Conservation (phyloP, 768 basidiomycete genomes). For the Sporobolomyces pararoseus region DNA sequence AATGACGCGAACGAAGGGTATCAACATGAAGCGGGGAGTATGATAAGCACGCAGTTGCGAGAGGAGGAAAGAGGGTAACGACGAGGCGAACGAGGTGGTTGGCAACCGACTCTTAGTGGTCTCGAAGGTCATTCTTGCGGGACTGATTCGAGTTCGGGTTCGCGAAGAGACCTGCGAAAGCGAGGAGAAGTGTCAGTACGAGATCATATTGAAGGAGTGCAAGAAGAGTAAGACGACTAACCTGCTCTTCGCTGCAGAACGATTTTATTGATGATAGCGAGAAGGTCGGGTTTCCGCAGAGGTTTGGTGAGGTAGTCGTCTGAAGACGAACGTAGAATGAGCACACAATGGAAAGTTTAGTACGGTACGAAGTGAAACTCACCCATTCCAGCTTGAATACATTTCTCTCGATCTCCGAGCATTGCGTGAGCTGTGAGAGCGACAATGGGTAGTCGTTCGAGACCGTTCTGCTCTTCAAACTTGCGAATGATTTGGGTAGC, state of each 20-base stretch:
- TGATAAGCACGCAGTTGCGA: background rate
- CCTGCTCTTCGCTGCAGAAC: conserved; percentile 13
- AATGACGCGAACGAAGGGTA: background rate
- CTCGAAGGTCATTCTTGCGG: conserved; percentile 14
- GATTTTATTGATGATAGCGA: conserved; percentile 43
- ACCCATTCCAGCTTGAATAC: conserved; percentile 68
- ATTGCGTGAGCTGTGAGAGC: conserved; percentile 97
- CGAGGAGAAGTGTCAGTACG: conserved; percentile 28
- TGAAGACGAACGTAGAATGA: conserved; percentile 1
- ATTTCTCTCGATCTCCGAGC: conserved; percentile 80
- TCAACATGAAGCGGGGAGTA: background rate
- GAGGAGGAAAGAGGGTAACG: background rate
- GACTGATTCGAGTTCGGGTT: conserved; percentile 28
- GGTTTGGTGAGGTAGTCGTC: conserved; percentile 49
- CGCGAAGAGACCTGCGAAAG: conserved; percentile 20
- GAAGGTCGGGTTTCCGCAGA: conserved; percentile 46
- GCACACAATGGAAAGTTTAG: too few species aligned
- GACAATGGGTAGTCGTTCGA: conserved; percentile 80
- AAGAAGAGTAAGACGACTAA: background rate
- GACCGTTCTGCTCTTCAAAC: conserved; percentile 69
- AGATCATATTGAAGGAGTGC: conserved; percentile 43
- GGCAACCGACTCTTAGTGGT: conserved; percentile 5
- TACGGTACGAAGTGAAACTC: too few species aligned
- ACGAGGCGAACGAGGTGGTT: background rate
- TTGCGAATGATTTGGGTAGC: conserved; percentile 86